Evolutionary conservation across 164 flowering plant species (phyloP).

Genomic region (Berberis thunbergii): DNA sequence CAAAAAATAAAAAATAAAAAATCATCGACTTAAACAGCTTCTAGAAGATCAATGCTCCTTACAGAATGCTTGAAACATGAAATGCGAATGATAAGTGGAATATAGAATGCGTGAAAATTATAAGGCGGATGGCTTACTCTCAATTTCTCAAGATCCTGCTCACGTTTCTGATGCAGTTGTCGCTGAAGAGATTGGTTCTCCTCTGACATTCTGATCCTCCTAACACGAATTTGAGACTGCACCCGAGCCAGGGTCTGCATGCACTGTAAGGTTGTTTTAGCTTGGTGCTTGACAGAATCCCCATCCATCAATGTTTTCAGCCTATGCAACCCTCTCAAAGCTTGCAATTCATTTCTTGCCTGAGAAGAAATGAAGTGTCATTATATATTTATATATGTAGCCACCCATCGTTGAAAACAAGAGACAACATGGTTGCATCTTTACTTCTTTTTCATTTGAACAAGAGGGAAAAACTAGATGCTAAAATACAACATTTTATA

Average conservation of each 20-base stretch:
- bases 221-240: constrained; percentile 60
- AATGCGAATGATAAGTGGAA: neutral
- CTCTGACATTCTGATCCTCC: constrained; percentile 65
- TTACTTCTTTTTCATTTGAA: neutral
- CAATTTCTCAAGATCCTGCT: constrained; percentile 48
- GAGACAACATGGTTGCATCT: neutral
- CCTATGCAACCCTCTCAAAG: constrained; percentile 64
- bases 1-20: too few species aligned
- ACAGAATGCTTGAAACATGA: neutral
- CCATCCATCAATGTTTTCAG: constrained; percentile 53
- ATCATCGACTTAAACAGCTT: too few species aligned
- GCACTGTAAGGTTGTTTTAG: constrained; percentile 39
- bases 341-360: constrained; percentile 66
- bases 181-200: constrained; percentile 63
- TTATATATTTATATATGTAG: neutral
- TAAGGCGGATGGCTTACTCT: constrained; percentile 5
- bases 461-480: too few species aligned
- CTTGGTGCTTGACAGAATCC: constrained; percentile 56
- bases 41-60: too few species aligned
- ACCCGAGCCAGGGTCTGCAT: constrained; percentile 72
- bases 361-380: constrained; percentile 7
- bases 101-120: neutral
- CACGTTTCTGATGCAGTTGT: constrained; percentile 48
- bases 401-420: neutral
- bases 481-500: too few species aligned